Base-by-base conservation (phyloP, 2,329 filamentous ascomycete genomes). In the Chrysoporthe austroafricana region DNA sequence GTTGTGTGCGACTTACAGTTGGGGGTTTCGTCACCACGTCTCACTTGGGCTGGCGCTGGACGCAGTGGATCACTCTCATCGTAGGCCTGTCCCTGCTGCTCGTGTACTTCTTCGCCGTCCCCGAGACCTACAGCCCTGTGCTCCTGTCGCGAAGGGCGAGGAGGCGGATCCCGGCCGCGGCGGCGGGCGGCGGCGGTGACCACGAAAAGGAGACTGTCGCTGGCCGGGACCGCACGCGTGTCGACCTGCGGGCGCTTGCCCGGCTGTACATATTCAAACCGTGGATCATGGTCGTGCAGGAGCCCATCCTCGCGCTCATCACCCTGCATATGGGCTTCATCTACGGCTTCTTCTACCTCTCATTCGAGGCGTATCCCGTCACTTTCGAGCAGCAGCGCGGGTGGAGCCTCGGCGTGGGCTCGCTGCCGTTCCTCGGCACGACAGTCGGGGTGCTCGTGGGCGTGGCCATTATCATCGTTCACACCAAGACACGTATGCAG, bases 301-400 rank as follows among this genome's bases (percentile, higher is more conserved):
- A 74, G 62, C 72, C 72, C 0, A 71, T 73, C 44, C 58, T 74
- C 18, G 50, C 70, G n/a, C 60, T 72, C 26, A 46, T 74, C 52
- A 73, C 70, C 2, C 61, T 69, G 6, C 70, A 72, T 36, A 61
- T 71, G 32, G 69, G 67, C 57, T 72, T 81, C 50, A 74, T 79
- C 46, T 82, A 83, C 72, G 81, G 80, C 26, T 79, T 79, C 14
- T 69, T 81, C 1, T 84, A 83, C 71, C 77, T 85, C 5, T 78
- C 82, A 67, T 83, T 86, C 71, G 79, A 79, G 70, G 79, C 82
- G 8, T 84, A 81, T 69, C 84, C 83, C 0, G 79, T 81, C 62
- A 77, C 77, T 16, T 85, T 82, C 72, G 77, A 79, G 68, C 73
- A 77, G 3, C 78, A 56, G 21, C 52, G 52, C 32, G 52, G 52